phyloP scores from a whole-genome alignment of 306 rosid species.

The Pterocarpus macrocarpus region DNA sequence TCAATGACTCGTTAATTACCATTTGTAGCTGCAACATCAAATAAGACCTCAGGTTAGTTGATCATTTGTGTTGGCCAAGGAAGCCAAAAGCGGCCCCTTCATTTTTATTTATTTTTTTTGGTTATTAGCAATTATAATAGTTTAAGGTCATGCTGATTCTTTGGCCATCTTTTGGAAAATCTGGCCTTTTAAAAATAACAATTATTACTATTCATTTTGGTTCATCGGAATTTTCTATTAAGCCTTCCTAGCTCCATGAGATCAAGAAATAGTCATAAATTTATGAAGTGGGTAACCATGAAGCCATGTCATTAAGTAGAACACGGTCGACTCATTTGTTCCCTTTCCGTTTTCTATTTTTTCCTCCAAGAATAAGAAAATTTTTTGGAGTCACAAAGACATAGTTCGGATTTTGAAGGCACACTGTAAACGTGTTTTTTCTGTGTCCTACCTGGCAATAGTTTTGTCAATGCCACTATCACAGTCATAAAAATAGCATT shows the following conservation, averaged over 20 bases:
- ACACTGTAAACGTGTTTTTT: not conserved
- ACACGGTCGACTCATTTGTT: constrained; percentile 31
- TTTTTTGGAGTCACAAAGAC: no score
- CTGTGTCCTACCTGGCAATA: not conserved
- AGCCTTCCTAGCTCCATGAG: not conserved
- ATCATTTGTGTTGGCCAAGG: no score
- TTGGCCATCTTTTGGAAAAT: constrained; percentile 37
- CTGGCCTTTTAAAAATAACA: not conserved
- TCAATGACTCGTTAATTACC: constrained; percentile 91
- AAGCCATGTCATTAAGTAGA: constrained; percentile 23
- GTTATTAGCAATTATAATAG: not conserved
- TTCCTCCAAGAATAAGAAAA: not conserved
- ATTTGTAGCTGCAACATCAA: constrained; percentile 66
- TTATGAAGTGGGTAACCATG: constrained; percentile 43
- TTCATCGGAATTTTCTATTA: constrained; percentile 14
- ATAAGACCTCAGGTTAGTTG: not conserved
- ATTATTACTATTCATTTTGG: not conserved
- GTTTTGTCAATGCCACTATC: not conserved
- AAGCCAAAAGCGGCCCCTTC: no score
- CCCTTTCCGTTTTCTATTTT: not conserved
- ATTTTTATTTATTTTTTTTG: not conserved
- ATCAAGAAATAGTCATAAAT: not conserved
- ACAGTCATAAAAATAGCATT: not conserved
- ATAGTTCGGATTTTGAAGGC: no score
- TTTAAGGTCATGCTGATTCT: not conserved